phyloP scores from a whole-genome alignment of 139 green algal species.

The Limnomonas spitsbergensis region DNA sequence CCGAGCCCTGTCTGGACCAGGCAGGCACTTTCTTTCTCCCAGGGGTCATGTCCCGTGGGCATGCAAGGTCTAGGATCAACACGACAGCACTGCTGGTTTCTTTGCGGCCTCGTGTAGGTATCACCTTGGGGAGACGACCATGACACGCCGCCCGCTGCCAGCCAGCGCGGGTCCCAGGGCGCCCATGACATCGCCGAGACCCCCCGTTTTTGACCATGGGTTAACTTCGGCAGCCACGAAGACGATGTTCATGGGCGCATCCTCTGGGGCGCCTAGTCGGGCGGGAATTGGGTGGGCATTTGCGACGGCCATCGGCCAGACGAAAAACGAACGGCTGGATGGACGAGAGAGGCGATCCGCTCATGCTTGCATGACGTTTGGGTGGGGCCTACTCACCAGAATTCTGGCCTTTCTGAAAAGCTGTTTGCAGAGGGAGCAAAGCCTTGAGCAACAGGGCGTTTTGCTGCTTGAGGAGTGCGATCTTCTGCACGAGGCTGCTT shows the following conservation, averaged over 20 bases:
- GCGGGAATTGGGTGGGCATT: neutral
- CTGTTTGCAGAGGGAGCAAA: too few relatives aligned
- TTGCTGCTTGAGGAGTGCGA: too few relatives aligned
- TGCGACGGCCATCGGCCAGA: too few relatives aligned
- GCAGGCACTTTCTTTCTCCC: too few relatives aligned
- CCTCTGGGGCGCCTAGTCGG: neutral
- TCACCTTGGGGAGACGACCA: slow-evolving; percentile 11
- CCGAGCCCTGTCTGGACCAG: too few relatives aligned
- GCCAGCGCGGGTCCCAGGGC: slow-evolving; percentile 66
- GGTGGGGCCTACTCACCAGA: neutral
- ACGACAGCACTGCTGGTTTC: neutral
- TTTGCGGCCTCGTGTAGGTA: neutral
- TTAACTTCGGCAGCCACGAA: slow-evolving; percentile 83
- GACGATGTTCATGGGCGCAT: slow-evolving; percentile 42
- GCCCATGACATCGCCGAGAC: slow-evolving; percentile 76
- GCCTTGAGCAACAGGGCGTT: too few relatives aligned
- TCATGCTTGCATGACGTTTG: neutral
- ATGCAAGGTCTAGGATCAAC: neutral
- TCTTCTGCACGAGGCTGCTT: too few relatives aligned
- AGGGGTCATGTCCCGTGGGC: too few relatives aligned
- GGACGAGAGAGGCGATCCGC: neutral
- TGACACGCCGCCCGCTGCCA: slow-evolving; percentile 2
- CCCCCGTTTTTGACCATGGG: slow-evolving; percentile 79
- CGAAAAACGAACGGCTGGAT: neutral
- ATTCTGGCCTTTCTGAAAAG: neutral